phyloP scores from a whole-genome alignment of 805 yeast species.

The Pichia occidentalis region DNA sequence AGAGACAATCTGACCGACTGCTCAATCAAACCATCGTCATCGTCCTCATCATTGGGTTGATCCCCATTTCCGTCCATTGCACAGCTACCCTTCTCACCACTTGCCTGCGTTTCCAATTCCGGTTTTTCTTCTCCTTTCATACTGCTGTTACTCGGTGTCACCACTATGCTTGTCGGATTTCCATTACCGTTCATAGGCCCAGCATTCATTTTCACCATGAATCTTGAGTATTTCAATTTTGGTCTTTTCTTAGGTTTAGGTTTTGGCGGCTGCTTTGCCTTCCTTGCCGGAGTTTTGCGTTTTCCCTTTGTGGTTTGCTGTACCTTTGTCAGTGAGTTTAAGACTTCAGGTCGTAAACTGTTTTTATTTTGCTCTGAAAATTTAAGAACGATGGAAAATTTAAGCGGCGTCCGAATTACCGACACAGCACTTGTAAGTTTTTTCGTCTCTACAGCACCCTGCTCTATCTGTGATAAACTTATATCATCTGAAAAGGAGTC shows the following conservation, averaged over 20 bases:
- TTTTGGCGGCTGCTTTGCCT: background rate
- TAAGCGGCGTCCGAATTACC: background rate
- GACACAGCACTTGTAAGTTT: background rate
- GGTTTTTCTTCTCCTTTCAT: too few species aligned
- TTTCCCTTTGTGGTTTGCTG: background rate
- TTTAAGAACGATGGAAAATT: background rate
- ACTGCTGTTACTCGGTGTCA: too few species aligned
- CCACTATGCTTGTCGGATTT: too few species aligned
- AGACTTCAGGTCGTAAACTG: background rate
- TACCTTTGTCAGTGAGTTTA: background rate
- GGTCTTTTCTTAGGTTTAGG: slow-evolving; percentile 10
- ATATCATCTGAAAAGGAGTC: slow-evolving; percentile 9
- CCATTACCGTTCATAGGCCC: too few species aligned
- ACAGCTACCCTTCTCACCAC: too few species aligned
- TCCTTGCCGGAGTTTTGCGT: background rate
- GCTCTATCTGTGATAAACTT: slow-evolving; percentile 1
- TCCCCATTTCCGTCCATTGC: too few species aligned
- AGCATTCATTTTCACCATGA: slow-evolving; percentile 20
- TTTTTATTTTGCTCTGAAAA: background rate
- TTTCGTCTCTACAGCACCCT: background rate
- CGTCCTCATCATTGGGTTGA: slow-evolving; percentile 14
- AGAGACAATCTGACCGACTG: slow-evolving; percentile 26
- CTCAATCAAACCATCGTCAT: slow-evolving; percentile 28
- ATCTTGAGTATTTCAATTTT: slow-evolving; percentile 12
- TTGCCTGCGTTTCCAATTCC: too few species aligned